Base-by-base conservation (phyloP, 2,329 filamentous ascomycete species). In the Penicillium sp. region DNA sequence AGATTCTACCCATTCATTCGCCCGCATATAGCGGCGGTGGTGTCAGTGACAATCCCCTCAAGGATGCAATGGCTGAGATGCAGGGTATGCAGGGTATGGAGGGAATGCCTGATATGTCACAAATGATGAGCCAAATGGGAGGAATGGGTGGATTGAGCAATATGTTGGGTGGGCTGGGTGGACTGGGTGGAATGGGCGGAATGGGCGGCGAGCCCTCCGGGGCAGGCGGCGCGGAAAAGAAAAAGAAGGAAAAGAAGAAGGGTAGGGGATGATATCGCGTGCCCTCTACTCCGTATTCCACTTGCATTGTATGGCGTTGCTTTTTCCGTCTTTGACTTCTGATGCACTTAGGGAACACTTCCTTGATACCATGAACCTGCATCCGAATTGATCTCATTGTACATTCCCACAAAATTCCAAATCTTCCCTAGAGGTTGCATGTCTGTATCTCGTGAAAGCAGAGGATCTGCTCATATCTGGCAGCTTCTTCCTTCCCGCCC, bases 41-140 rank as follows among this genome's bases (percentile, higher is more conserved):
- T 30, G 89, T 97, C 10, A 91, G 84, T 54, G 93, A 99, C 70
- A 95, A 97, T 65, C 82, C 96, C 54, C 84, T 97, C 64, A 89
- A 93, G 76, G 91, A 96, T 60, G 95, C 96, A 79, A 95, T 97
- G 91, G 86, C 84, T 64, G 89, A 95, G 75, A 95, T 97, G 89
- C 77, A 80, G 57, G 75, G 74, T 58, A 67, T 72, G 57, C 64
- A 66, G 50, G 71, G 71, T 4, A 70, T 70, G 42, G 68, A 66
- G 1, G 63, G 61, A 29, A 75, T 80, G 71, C 76, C 79, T 50
- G 75, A 75, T 6, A 80, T 81, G 73, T 73, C 75, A 3, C 25
- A 49, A 43, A 49, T 49, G 46, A 49, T 49, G 46, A 49, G 39
- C 29, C 46, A 49, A 37, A 49, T 49, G 46, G 46, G 46, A 1